phyloP scores from a whole-genome alignment of 805 yeast genomes.

The Starmerella apis region DNA sequence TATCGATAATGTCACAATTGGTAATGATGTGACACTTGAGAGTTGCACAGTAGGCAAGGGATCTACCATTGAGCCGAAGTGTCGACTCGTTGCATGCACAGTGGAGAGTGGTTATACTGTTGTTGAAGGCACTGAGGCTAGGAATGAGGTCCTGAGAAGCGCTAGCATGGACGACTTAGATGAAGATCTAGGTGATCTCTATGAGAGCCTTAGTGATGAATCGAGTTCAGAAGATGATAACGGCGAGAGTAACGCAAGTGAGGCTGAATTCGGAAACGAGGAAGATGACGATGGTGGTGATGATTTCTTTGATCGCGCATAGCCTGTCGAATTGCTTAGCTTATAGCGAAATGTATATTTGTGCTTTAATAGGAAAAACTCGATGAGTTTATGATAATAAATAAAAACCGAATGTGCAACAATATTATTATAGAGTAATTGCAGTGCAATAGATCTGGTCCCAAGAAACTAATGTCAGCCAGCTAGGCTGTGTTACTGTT shows the following conservation, averaged over 20 bases:
- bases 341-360: not conserved
- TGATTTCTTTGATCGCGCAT: conserved; percentile 48
- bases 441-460: too few relatives aligned
- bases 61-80: conserved; percentile 54
- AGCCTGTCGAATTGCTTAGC: not conserved
- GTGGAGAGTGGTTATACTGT: conserved; percentile 74
- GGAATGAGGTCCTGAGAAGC: conserved; percentile 26
- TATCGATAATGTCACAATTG: conserved; percentile 58
- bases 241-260: conserved; percentile 37
- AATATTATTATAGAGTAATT: too few relatives aligned
- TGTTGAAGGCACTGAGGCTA: conserved; percentile 37
- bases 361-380: not conserved
- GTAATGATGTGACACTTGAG: conserved; percentile 62
- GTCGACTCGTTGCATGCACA: conserved; percentile 65
- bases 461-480: too few relatives aligned
- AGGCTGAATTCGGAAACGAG: conserved; percentile 35
- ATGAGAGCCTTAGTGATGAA: conserved; percentile 30
- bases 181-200: conserved; percentile 32
- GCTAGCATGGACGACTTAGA: conserved; percentile 25
- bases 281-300: conserved; percentile 41
- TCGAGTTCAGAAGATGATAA: conserved; percentile 25
- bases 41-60: conserved; percentile 74
- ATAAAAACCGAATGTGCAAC: too few relatives aligned
- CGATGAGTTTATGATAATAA: too few relatives aligned
- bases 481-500: too few relatives aligned